These are phyloP conservation scores for Suillus sp. DNA, from an alignment of 768 basidiomycete genomes.

Conservation along the genomic window DNA sequence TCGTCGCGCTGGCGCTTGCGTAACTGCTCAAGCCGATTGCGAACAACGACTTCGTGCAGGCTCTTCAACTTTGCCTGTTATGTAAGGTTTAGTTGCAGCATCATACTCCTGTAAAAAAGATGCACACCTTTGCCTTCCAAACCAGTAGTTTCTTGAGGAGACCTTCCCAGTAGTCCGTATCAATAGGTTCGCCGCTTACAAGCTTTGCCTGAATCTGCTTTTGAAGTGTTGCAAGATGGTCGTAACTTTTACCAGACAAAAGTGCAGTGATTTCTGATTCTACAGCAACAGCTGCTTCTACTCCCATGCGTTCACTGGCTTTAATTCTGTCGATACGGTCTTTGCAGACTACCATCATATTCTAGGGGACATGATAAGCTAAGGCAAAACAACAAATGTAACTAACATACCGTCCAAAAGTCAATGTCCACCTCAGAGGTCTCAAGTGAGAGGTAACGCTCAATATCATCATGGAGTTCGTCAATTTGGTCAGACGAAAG, in stretches of 20 bases:
- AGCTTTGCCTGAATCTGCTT: conserved; percentile 87
- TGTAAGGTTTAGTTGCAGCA: conserved; percentile 14
- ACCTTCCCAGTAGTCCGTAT: conserved; percentile 97
- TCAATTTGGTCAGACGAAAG: conserved; percentile 85
- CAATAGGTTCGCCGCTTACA: conserved; percentile 89
- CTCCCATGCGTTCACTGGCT: conserved; percentile 58
- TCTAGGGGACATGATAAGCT: conserved; percentile 46
- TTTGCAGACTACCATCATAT: conserved; percentile 97
- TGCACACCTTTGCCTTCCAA: conserved; percentile 90
- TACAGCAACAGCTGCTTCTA: conserved; percentile 76
- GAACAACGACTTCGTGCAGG: conserved; percentile 94
- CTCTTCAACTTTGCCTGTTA: conserved; percentile 83
- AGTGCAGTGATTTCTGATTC: conserved; percentile 83
- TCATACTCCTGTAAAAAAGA: conserved; percentile 2
- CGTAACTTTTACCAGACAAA: conserved; percentile 82
- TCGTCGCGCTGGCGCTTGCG: conserved; percentile 96
- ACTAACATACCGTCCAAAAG: conserved; percentile 86
- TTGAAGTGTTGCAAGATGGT: conserved; percentile 82
- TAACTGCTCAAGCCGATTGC: conserved; percentile 93
- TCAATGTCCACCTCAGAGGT: conserved; percentile 84
- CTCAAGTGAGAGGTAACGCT: conserved; percentile 87
- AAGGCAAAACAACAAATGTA: not conserved
- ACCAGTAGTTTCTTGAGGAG: conserved; percentile 90
- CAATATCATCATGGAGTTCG: conserved; percentile 93
- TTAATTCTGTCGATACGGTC: conserved; percentile 82